Percentiles rank a stretch among this genome's conserved stretches.
These are phyloP conservation scores for Phytophthora colocasiae DNA, from an alignment of 352 stramenopile species.

Conservation along the genomic window DNA sequence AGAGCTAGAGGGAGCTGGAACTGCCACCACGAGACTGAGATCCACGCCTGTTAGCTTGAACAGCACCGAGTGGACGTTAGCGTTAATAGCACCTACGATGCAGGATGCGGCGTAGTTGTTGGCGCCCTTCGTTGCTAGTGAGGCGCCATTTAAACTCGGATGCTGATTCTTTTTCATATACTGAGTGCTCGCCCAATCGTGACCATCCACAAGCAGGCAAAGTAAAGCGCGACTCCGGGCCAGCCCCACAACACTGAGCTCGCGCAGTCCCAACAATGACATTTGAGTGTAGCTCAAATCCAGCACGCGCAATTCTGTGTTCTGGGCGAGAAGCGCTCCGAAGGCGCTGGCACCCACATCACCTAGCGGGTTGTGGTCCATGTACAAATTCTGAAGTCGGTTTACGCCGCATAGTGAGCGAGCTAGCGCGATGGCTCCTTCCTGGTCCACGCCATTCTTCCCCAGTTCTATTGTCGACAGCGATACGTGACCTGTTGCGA, in stretches of 20 bases:
- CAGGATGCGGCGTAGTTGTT: constrained; percentile 81
- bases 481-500: constrained; percentile 55
- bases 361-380: constrained; percentile 88
- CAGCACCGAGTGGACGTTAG: constrained; percentile 67
- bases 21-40: constrained; percentile 53
- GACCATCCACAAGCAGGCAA: constrained; percentile 77
- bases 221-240: constrained; percentile 68
- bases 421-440: constrained; percentile 72
- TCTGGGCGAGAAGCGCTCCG: constrained; percentile 74
- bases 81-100: constrained; percentile 74
- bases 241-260: constrained; percentile 70
- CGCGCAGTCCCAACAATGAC: constrained; percentile 75
- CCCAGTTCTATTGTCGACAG: constrained; percentile 81
- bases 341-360: constrained; percentile 74
- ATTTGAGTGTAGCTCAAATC: constrained; percentile 87
- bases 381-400: constrained; percentile 80
- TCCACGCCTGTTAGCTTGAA: constrained; percentile 86
- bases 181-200: constrained; percentile 86
- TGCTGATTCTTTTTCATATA: constrained; percentile 82
- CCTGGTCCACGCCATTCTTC: constrained; percentile 79
- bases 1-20: constrained; percentile 26
- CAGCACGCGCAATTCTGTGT: constrained; percentile 72
- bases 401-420: constrained; percentile 62
- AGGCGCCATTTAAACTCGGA: constrained; percentile 58
- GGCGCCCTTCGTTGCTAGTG: constrained; percentile 68